These are phyloP conservation scores for Orbilia ellipsospora DNA, from an alignment of 2,329 filamentous ascomycete species.

Conservation along the genomic window DNA sequence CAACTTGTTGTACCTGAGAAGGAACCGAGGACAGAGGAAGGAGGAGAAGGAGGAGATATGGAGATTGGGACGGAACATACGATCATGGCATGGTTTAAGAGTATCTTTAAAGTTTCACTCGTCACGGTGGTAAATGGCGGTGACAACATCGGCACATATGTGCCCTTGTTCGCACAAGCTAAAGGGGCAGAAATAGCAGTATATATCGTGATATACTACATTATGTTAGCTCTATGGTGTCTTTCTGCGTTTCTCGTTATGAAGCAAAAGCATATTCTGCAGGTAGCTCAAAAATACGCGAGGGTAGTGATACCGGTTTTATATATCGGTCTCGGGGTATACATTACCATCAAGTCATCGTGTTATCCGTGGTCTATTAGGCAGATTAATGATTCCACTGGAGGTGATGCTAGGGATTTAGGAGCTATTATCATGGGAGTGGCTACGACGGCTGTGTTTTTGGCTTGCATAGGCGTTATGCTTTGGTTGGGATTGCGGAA, in stretches of 20 bases:
- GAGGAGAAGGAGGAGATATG: background rate
- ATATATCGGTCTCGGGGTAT: conserved; percentile 61
- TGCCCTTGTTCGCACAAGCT: conserved; percentile 61
- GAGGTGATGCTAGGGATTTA: conserved; percentile 28
- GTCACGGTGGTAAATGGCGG: conserved; percentile 62
- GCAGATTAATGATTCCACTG: conserved; percentile 58
- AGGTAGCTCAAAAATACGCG: conserved; percentile 57
- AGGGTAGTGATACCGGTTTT: conserved; percentile 60
- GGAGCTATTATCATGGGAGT: conserved; percentile 14
- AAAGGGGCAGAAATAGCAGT: conserved; percentile 60
- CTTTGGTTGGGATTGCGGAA: conserved; percentile 14
- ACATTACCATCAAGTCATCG: conserved; percentile 61
- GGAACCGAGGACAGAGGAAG: conserved; percentile 1
- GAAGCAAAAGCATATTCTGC: conserved; percentile 60
- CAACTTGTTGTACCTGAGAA: conserved; percentile 55
- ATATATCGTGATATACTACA: conserved; percentile 61
- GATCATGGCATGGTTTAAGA: conserved; percentile 51
- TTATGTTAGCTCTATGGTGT: conserved; percentile 61
- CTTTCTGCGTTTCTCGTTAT: conserved; percentile 60
- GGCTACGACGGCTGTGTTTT: conserved; percentile 4
- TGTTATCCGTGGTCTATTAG: conserved; percentile 62
- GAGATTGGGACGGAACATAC: conserved; percentile 30
- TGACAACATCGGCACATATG: conserved; percentile 62
- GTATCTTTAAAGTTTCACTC: conserved; percentile 59
- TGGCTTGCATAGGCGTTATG: conserved; percentile 3